These are phyloP conservation scores for Rhizoclosmatium sp. DNA, from an alignment of 192 early-diverging fungal species.

Conservation along the genomic window DNA sequence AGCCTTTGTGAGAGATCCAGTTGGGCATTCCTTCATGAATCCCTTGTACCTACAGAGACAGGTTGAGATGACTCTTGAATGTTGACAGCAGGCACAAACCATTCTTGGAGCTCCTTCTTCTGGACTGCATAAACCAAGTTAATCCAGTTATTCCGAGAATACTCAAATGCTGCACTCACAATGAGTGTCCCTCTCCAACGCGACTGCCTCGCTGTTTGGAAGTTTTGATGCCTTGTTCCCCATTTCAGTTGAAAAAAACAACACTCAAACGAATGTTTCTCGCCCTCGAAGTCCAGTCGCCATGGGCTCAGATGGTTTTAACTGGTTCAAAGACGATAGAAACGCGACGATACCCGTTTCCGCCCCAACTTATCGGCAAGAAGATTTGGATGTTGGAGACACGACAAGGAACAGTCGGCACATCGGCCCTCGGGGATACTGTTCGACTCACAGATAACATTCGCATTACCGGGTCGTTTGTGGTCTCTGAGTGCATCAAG, in stretches of 20 bases:
- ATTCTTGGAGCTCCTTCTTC: slow-evolving; percentile 94
- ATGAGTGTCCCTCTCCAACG: too few species aligned
- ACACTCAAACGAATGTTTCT: too few species aligned
- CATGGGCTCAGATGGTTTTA: too few species aligned
- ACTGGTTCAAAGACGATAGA: not conserved
- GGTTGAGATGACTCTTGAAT: slow-evolving; percentile 6
- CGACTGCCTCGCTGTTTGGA: too few species aligned
- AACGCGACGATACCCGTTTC: not conserved
- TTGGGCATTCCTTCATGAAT: slow-evolving; percentile 92
- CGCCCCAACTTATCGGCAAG: not conserved
- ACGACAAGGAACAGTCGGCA: not conserved
- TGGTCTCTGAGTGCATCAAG: not conserved
- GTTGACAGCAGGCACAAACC: slow-evolving; percentile 56
- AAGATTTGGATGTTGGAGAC: not conserved
- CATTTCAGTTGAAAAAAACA: too few species aligned
- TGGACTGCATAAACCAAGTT: slow-evolving; percentile 61
- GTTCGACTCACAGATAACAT: not conserved
- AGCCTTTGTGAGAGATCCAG: slow-evolving; percentile 80
- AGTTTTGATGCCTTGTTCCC: too few species aligned
- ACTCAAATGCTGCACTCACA: too few species aligned
- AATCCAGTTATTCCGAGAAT: too few species aligned
- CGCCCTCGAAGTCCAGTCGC: too few species aligned
- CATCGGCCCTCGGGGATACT: not conserved
- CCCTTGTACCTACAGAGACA: slow-evolving; percentile 79
- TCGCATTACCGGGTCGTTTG: not conserved